These are phyloP conservation scores for Bipolaris oryzae DNA, from an alignment of 2,329 filamentous ascomycete species.

Conservation along the genomic window DNA sequence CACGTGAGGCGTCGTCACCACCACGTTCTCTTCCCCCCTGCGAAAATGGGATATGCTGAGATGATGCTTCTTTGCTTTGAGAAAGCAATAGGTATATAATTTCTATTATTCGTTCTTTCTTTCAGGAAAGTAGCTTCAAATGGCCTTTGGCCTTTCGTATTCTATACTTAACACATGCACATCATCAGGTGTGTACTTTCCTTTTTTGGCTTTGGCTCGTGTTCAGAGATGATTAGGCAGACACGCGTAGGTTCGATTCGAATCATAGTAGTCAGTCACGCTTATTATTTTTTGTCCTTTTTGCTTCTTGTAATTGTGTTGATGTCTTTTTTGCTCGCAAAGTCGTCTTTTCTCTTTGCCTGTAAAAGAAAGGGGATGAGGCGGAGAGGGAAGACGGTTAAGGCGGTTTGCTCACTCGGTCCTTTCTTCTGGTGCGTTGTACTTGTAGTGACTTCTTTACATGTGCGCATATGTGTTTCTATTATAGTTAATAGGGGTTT, in stretches of 20 bases:
- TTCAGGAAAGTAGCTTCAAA: constrained; percentile 7
- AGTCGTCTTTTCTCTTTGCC: neutral
- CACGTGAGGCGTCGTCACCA: neutral
- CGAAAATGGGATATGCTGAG: neutral
- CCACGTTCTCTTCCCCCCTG: neutral
- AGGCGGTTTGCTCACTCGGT: neutral
- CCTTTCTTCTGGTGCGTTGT: neutral
- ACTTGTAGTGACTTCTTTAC: neutral
- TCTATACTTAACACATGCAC: neutral
- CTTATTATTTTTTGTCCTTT: neutral
- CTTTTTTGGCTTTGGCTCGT: neutral
- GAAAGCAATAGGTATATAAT: neutral
- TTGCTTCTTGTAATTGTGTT: neutral
- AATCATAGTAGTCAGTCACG: neutral
- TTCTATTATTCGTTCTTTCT: neutral
- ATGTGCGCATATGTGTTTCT: neutral
- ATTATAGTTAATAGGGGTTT: too few species aligned
- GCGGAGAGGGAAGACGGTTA: neutral
- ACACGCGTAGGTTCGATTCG: neutral
- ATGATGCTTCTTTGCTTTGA: neutral
- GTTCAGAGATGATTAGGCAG: neutral
- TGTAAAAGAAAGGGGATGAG: neutral
- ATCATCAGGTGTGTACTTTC: neutral
- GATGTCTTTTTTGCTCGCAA: neutral
- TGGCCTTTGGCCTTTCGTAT: neutral